A percentile compares a stretch with the other conserved stretches of the same genome.
These are phyloP conservation scores for Allium cepa DNA, from an alignment of 106 monocot genomes.

Conservation along the genomic window DNA sequence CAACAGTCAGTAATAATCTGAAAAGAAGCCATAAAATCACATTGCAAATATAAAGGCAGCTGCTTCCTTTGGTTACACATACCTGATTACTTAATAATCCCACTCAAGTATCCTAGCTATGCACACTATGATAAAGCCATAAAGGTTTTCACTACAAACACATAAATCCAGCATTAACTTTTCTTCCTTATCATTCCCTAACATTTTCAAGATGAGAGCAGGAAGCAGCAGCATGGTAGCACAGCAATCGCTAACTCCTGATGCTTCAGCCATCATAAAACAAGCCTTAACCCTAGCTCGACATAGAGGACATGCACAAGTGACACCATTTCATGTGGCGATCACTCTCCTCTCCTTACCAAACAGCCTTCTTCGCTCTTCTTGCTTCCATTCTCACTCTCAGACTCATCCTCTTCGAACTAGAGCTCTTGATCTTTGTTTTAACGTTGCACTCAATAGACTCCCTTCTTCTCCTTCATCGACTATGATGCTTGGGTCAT, in stretches of 20 bases:
- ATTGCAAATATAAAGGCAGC: not conserved
- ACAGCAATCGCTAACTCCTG: constrained; percentile 63
- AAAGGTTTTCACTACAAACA: not conserved
- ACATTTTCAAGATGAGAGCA: constrained; percentile 49
- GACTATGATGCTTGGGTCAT: constrained; percentile 20
- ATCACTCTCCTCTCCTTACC: constrained; percentile 76
- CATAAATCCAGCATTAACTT: not conserved
- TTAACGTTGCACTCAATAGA: constrained; percentile 94
- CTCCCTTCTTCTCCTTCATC: constrained; percentile 55
- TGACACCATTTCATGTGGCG: constrained; percentile 88
- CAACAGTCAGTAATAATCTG: not conserved
- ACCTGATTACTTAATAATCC: not conserved
- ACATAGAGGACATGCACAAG: constrained; percentile 81
- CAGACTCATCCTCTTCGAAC: constrained; percentile 90
- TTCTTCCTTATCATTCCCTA: not conserved
- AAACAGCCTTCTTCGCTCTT: constrained; percentile 56
- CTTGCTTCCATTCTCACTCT: constrained; percentile 77
- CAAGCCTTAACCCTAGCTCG: constrained; percentile 70
- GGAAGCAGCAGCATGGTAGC: constrained; percentile 44
- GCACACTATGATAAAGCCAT: constrained; percentile 1
- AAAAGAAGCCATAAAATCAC: not conserved
- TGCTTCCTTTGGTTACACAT: not conserved
- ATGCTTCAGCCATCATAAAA: constrained; percentile 60
- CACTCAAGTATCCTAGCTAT: constrained; percentile 4
- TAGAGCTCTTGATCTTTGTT: constrained; percentile 93